A percentile compares a stretch with the other conserved stretches of the same genome.
Conservation (phyloP, 2,329 filamentous ascomycete species). For the Plectosphaerella sp. region DNA sequence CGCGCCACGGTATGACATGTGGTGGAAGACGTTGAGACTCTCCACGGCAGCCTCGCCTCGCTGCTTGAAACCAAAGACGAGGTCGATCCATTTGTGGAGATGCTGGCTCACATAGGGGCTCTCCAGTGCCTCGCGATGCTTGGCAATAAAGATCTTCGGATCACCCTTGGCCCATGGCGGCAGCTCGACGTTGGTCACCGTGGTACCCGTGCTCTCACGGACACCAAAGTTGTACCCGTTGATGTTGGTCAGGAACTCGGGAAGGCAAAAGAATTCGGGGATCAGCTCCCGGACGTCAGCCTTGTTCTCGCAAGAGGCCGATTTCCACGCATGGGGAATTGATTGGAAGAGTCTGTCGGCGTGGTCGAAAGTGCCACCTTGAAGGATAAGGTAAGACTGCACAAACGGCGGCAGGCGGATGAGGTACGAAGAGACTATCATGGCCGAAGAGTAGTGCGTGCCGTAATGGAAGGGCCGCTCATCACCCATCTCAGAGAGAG, state of each 20-base stretch:
- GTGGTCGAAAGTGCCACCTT: constrained; percentile 95
- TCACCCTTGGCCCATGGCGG: constrained; percentile 97
- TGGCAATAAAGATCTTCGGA: constrained; percentile 89
- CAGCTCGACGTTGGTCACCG: constrained; percentile 82
- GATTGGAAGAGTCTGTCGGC: constrained; percentile 95
- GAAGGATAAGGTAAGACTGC: constrained; percentile 87
- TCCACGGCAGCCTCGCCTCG: constrained; percentile 88
- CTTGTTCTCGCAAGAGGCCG: constrained; percentile 84
- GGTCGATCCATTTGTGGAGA: constrained; percentile 91
- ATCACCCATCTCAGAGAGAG: constrained; percentile 87
- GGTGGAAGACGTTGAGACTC: constrained; percentile 91
- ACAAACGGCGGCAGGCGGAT: constrained; percentile 95
- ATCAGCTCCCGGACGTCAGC: constrained; percentile 92
- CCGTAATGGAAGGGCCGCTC: constrained; percentile 88
- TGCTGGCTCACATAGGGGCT: constrained; percentile 88
- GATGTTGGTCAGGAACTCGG: constrained; percentile 89
- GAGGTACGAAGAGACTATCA: constrained; percentile 96
- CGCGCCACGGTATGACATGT: constrained; percentile 90
- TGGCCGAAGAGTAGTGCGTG: constrained; percentile 97
- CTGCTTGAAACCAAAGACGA: constrained; percentile 93
- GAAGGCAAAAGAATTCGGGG: constrained; percentile 95
- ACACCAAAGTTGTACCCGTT: constrained; percentile 93
- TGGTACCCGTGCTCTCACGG: constrained; percentile 72
- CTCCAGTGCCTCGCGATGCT: constrained; percentile 92
- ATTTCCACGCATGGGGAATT: constrained; percentile 84